These are phyloP conservation scores for Schizothecium vesticola DNA, from an alignment of 495 filamentous ascomycete species.

Conservation along the genomic window DNA sequence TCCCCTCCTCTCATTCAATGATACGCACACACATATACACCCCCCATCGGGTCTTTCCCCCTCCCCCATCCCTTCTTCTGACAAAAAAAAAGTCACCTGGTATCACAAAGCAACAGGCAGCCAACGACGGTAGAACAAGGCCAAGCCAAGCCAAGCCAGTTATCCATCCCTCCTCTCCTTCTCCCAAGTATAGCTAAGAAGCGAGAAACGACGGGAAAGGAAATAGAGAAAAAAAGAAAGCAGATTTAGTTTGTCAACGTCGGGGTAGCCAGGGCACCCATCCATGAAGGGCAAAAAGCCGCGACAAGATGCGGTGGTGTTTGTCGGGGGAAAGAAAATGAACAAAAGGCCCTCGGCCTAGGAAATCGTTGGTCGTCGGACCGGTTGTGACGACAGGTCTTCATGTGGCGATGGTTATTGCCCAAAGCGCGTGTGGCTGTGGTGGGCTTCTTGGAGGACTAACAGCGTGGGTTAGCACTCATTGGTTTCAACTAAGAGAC, in stretches of 20 bases:
- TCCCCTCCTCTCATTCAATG: neutral
- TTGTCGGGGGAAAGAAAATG: neutral
- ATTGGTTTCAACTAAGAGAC: neutral
- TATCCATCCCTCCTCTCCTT: neutral
- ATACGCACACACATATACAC: neutral
- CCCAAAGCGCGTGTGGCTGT: conserved; percentile 34
- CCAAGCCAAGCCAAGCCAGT: neutral
- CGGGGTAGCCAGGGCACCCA: too few species aligned
- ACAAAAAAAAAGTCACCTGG: neutral
- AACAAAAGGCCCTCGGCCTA: neutral
- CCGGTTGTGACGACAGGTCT: neutral
- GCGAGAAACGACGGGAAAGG: neutral
- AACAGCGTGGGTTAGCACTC: conserved; percentile 10
- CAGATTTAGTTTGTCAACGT: neutral
- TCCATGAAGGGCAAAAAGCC: too few species aligned
- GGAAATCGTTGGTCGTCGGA: conserved; percentile 9
- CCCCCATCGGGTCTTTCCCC: too few species aligned
- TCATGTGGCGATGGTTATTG: conserved; percentile 20
- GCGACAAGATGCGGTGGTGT: neutral
- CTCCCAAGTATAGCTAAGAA: neutral
- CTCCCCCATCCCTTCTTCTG: neutral
- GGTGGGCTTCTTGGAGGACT: conserved; percentile 48
- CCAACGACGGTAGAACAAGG: neutral
- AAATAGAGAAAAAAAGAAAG: neutral
- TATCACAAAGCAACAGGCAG: neutral